Evolutionary conservation across 2,329 filamentous ascomycete genomes (phyloP), one percentile per base, ranked within the genome.

Genomic region (Pestalotiopsis sp.): DNA sequence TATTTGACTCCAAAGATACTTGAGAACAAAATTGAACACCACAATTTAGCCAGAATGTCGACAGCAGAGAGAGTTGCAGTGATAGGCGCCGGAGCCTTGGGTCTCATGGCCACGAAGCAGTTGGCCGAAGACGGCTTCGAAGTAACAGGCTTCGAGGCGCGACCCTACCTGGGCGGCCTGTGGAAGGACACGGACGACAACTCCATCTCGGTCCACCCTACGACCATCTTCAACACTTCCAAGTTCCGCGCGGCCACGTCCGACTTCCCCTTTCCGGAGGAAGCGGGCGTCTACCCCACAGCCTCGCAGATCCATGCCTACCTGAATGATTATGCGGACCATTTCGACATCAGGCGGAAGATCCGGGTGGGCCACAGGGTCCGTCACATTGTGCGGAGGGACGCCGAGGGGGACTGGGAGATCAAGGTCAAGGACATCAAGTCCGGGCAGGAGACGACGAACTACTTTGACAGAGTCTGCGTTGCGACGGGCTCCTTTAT

Each of bases 41-140:
- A 14, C 6, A 17, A 4, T 17, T 14, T 11, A 59, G 12, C 17
- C 57, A 36, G 11, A 11, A 63, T 63, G 60, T 12, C 36, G 7
- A 36, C 23, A 63, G 20, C 6, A n/a, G 20, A 36, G 31, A 63
- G 38, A 64, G 64, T 70, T 13, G 64, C 69, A 2, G 74, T 79
- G 6, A 66, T 79, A 14, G 71, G 71, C 1, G 61, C 63, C 9
- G 70, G 71, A 3, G 55, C 66, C 20, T 36, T 73, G 4, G 71
- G 71, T 3, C 52, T 73, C n/a, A 57, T 69, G 11, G 68, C 71
- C 6, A 6, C 70, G 14, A 72, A 73, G 64, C 66, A 73, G 14
- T 55, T 72, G 25, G 62, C 45, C 17, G 71, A 73, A 31, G 64
- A 70, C 27, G 70, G 68, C 14, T 67, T 73, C 6, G 20, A 68